Percentiles rank a stretch among this genome's conserved stretches.
Evolutionary conservation across 2,329 filamentous ascomycete genomes (phyloP).

Genomic region (Diplodia scrobiculata): DNA sequence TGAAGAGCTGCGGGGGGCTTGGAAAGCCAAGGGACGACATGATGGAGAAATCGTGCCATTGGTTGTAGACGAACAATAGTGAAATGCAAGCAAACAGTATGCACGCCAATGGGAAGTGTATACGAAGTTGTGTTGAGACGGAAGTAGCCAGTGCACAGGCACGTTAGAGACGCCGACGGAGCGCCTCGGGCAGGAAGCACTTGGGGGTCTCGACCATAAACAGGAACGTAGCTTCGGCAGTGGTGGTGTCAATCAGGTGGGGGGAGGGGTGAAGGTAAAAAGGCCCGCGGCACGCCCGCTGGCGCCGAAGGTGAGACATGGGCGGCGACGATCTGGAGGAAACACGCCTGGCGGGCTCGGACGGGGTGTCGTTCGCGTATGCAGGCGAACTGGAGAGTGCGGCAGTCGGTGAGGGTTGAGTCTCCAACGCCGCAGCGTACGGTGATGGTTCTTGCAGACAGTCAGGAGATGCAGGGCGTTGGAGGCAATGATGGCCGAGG

Average conservation of each 20-base stretch:
- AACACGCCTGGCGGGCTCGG: neutral
- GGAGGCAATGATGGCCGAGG: conserved; percentile 4
- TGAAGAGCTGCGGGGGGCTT: too few relatives aligned
- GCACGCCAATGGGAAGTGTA: too few relatives aligned
- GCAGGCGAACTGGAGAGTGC: neutral
- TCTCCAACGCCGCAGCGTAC: neutral
- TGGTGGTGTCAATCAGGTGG: too few relatives aligned
- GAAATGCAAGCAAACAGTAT: too few relatives aligned
- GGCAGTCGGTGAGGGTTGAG: too few relatives aligned
- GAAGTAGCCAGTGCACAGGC: neutral
- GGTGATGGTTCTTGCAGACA: neutral
- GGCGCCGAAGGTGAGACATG: neutral
- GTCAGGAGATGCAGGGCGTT: neutral
- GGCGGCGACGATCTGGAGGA: conserved; percentile 14
- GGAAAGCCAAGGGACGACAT: too few relatives aligned
- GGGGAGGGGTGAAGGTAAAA: neutral
- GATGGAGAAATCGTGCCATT: neutral
- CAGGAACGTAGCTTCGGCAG: neutral
- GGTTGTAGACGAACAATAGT: neutral
- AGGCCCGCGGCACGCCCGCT: neutral
- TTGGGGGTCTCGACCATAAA: neutral
- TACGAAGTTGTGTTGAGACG: neutral
- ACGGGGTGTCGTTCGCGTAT: neutral
- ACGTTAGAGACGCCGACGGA: neutral
- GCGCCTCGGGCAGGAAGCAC: neutral